Evolutionary conservation across 2,329 filamentous ascomycete genomes (phyloP).

Genomic region (Colletotrichum filicis): DNA sequence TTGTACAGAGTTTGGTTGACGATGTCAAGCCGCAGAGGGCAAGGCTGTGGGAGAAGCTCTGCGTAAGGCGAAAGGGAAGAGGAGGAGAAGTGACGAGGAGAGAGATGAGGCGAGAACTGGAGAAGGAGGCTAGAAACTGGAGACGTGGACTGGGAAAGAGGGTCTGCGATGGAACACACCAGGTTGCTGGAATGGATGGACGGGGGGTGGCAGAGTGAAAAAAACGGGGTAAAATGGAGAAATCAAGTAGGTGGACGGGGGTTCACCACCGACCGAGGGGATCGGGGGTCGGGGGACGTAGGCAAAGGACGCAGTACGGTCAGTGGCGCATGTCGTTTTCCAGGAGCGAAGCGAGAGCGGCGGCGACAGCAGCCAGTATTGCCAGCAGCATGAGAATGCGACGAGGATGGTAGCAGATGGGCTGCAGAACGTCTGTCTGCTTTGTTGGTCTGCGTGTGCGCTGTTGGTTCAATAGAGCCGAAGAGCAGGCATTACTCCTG

Average conservation of each 20-base stretch:
- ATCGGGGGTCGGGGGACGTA: neutral
- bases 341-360: neutral
- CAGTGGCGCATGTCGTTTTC: neutral
- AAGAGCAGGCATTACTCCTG: slow-evolving; percentile 1
- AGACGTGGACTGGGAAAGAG: slow-evolving; percentile 21
- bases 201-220: slow-evolving; percentile 15
- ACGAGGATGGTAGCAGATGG: neutral
- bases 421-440: neutral
- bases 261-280: neutral
- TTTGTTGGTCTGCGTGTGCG: neutral
- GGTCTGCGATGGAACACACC: slow-evolving; percentile 30
- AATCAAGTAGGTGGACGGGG: neutral
- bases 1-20: neutral
- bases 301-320: neutral
- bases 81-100: slow-evolving; percentile 5
- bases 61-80: neutral
- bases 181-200: slow-evolving; percentile 25
- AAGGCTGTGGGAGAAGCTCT: neutral
- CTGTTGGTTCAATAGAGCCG: neutral
- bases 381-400: neutral
- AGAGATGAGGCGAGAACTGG: slow-evolving; percentile 17
- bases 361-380: neutral
- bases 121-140: slow-evolving; percentile 1
- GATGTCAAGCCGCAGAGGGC: neutral
- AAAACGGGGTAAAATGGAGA: slow-evolving; percentile 34